These are phyloP conservation scores for Exserohilum turcica DNA, from an alignment of 2,329 filamentous ascomycete species.

Conservation along the genomic window DNA sequence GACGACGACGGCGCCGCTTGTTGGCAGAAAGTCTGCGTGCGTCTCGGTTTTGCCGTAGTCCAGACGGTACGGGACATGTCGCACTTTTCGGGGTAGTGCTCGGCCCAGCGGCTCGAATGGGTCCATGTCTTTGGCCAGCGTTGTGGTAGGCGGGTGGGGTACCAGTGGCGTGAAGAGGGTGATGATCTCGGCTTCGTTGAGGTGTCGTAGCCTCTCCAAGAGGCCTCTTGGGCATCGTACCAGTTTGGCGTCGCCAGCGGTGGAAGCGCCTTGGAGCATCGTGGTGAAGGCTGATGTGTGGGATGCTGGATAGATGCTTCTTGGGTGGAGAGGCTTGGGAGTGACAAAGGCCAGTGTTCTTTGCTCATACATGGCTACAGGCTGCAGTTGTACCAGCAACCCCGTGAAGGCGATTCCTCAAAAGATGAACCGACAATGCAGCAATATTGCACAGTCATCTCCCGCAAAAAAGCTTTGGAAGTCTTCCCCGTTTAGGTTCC, in stretches of 20 bases:
- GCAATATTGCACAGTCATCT: slow-evolving; percentile 1
- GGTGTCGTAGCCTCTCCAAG: slow-evolving; percentile 36
- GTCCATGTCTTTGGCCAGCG: slow-evolving; percentile 57
- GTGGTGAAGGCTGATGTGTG: background rate
- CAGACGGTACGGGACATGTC: slow-evolving; percentile 74
- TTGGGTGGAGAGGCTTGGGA: slow-evolving; percentile 5
- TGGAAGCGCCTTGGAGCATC: slow-evolving; percentile 5
- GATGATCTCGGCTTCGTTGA: slow-evolving; percentile 49
- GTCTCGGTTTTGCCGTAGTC: slow-evolving; percentile 66
- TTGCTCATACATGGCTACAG: background rate
- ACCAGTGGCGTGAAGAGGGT: slow-evolving; percentile 61
- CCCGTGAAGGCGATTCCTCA: background rate
- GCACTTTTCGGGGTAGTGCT: slow-evolving; percentile 64
- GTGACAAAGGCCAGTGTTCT: background rate
- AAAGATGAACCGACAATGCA: background rate
- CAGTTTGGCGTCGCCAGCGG: slow-evolving; percentile 25
- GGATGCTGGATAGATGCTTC: background rate
- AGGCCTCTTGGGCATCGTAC: slow-evolving; percentile 33
- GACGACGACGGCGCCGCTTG: slow-evolving; percentile 65
- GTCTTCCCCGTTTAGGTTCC: slow-evolving; percentile 6
- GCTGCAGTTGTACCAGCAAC: background rate
- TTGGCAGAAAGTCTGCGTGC: slow-evolving; percentile 66
- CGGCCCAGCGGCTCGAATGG: slow-evolving; percentile 75
- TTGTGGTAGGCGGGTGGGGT: slow-evolving; percentile 47
- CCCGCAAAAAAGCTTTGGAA: slow-evolving; percentile 11